Base-by-base conservation (phyloP, 202 grass and related monocot genomes). In the Brachypodium distachyon region DNA sequence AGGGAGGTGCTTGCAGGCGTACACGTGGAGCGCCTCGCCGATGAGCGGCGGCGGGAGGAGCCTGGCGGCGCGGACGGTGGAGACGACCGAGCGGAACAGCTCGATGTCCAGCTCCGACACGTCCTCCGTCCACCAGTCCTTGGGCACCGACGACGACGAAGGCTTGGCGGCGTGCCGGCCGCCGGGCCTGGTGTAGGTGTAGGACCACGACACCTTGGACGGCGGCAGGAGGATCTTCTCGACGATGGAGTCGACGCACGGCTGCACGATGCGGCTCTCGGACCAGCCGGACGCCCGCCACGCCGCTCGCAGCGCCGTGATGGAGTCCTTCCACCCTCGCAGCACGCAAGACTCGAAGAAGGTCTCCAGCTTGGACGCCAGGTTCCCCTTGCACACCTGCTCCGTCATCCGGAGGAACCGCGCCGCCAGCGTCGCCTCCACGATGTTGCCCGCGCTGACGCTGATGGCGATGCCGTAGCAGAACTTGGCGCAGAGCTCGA, bases 91-190 rank as follows among this genome's bases (percentile, higher is more conserved):
- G 12, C 91, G 87, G 76, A 94, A 97, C 64, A 90, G 84, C 63
- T 97, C 95, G 26, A 97, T 58, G 73, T 94, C 89, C 8, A 97
- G 84, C 53, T 94, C 91, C 14, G 95, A 91, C n/a, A 97, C 33
- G 70, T 97, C 91, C 87, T 97, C 95, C 17, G 95, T 94, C 91
- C 91, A 97, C 95, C 95, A 97, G 73, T 97, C 95, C 85, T 88
- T 97, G 39, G 91, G 95, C 38, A 86, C 84, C 6, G 89, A 84
- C 32, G n/a, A n/a, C n/a, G n/a, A n/a, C n/a, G n/a, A n/a, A n/a
- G n/a, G n/a, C n/a, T n/a, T n/a, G n/a, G n/a, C n/a, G n/a, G n/a
- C n/a, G n/a, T n/a, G n/a, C n/a, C n/a, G n/a, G n/a, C n/a, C n/a
- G n/a, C 88, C 94, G 4, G 91, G 91, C 43, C 94, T 79, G 0